A percentile compares a stretch with the other conserved stretches of the same genome.
phyloP scores from a whole-genome alignment of 1,139 yeast genomes.

The Saccharomycopsis crataegensis region DNA sequence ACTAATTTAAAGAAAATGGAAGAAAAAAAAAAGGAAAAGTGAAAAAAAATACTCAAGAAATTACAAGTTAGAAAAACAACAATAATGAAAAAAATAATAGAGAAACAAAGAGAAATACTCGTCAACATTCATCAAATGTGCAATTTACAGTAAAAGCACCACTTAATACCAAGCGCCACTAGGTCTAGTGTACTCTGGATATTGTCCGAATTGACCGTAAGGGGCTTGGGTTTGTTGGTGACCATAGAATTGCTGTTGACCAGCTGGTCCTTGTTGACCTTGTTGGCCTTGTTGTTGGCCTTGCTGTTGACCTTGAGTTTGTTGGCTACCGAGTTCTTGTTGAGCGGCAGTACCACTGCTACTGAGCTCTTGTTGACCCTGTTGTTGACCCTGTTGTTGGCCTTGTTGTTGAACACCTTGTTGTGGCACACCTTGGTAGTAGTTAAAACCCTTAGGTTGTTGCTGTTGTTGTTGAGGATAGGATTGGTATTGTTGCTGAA shows the following conservation, averaged over 20 bases:
- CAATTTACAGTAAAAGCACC: background rate
- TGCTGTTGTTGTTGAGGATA: background rate
- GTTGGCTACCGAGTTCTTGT: background rate
- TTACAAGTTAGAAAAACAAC: background rate
- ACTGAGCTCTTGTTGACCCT: background rate
- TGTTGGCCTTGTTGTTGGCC: background rate
- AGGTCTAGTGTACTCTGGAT: background rate
- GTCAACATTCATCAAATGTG: too few relatives aligned
- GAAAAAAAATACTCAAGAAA: background rate
- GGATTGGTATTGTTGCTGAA: background rate
- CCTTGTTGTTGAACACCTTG: background rate
- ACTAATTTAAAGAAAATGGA: background rate
- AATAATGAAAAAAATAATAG: too few relatives aligned
- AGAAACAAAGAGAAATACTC: too few relatives aligned
- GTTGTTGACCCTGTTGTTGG: conserved; percentile 1
- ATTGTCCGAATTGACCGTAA: conserved; percentile 1
- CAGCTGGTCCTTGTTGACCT: background rate
- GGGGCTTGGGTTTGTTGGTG: conserved; percentile 12
- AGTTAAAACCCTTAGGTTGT: background rate
- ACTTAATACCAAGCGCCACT: background rate
- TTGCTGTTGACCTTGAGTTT: background rate
- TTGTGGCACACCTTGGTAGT: background rate
- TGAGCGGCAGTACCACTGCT: background rate
- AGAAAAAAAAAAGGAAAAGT: background rate
- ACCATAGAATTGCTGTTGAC: conserved; percentile 2